A percentile compares a stretch with the other conserved stretches of the same genome.
phyloP scores from a whole-genome alignment of 2,329 filamentous ascomycete species.

The Periconia sp. region DNA sequence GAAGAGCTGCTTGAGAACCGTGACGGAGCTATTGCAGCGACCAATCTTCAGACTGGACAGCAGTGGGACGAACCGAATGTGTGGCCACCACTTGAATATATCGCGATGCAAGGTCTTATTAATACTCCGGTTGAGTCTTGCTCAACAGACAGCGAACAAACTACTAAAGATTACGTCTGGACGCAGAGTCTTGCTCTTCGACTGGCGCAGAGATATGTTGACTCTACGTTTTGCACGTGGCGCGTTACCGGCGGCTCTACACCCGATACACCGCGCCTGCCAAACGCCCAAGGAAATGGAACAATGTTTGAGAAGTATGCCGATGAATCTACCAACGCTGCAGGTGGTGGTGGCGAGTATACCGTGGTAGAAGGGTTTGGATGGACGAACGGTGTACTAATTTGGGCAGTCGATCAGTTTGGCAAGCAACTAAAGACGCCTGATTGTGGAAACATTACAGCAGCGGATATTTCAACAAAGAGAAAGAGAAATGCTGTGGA shows the following conservation, averaged over 20 bases:
- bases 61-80: conserved; percentile 76
- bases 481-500: conserved; percentile 41
- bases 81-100: conserved; percentile 71
- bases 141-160: conserved; percentile 53
- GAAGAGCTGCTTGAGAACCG: conserved; percentile 58
- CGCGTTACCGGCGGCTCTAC: conserved; percentile 70
- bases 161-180: conserved; percentile 53
- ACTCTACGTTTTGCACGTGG: conserved; percentile 74
- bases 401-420: conserved; percentile 71
- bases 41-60: conserved; percentile 66
- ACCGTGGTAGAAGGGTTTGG: conserved; percentile 73
- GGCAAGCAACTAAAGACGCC: conserved; percentile 61
- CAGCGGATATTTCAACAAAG: conserved; percentile 26
- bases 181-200: conserved; percentile 63
- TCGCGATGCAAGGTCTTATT: conserved; percentile 67
- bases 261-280: conserved; percentile 26
- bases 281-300: conserved; percentile 57
- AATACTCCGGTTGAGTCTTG: conserved; percentile 65
- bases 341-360: conserved; percentile 71
- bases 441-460: conserved; percentile 47
- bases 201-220: conserved; percentile 69
- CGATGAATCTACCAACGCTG: conserved; percentile 65
- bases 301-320: conserved; percentile 76
- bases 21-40: conserved; percentile 66
- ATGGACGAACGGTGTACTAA: conserved; percentile 72